A percentile compares a stretch with the other conserved stretches of the same genome.
Conservation (phyloP, 2,329 filamentous ascomycete species). For the Clarireedia hainanense region DNA sequence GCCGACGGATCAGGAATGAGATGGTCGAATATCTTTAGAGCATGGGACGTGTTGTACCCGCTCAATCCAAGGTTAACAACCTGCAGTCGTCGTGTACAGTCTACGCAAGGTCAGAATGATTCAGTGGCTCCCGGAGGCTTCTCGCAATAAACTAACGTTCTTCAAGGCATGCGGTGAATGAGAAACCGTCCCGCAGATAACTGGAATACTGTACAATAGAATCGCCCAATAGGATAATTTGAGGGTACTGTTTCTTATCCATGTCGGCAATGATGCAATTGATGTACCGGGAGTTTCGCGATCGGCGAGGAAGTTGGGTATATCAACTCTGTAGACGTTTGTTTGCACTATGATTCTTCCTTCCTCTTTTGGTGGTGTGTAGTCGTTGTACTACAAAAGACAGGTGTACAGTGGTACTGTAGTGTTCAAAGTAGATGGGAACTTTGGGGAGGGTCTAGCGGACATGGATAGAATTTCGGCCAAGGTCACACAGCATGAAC, state of each 20-base stretch:
- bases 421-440: too few species aligned
- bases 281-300: neutral
- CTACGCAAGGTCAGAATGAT: slow-evolving; percentile 35
- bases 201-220: slow-evolving; percentile 70
- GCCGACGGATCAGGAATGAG: slow-evolving; percentile 61
- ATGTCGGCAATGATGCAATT: neutral
- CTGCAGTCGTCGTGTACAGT: slow-evolving; percentile 70
- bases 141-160: slow-evolving; percentile 17
- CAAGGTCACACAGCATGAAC: too few species aligned
- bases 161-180: slow-evolving; percentile 58
- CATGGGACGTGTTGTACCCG: slow-evolving; percentile 77
- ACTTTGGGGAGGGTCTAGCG: too few species aligned
- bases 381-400: too few species aligned
- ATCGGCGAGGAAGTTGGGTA: too few species aligned
- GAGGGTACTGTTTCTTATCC: slow-evolving; percentile 27
- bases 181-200: slow-evolving; percentile 58
- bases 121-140: slow-evolving; percentile 5
- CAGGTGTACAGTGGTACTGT: too few species aligned
- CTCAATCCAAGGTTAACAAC: slow-evolving; percentile 78
- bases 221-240: slow-evolving; percentile 82
- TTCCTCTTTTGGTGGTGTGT: too few species aligned
- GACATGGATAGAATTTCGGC: too few species aligned
- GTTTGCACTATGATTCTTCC: too few species aligned
- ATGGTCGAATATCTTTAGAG: slow-evolving; percentile 57
- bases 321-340: too few species aligned